These are phyloP conservation scores for Ophiostoma montium DNA, from an alignment of 2,329 filamentous ascomycete genomes.

Conservation along the genomic window DNA sequence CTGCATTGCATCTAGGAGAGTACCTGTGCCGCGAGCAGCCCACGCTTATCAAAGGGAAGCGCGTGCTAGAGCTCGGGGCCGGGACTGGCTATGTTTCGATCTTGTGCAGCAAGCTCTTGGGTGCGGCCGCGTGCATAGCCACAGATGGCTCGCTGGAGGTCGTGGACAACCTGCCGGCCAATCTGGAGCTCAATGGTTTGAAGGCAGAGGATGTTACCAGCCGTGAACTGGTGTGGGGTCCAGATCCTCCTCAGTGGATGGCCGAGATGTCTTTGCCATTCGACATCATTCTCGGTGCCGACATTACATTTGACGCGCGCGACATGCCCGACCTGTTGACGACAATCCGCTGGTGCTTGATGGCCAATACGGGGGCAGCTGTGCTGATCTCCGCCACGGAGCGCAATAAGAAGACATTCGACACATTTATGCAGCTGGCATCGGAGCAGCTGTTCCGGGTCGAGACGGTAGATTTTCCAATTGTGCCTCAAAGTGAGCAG, in stretches of 20 bases:
- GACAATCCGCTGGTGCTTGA: constrained; percentile 32
- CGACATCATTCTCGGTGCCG: constrained; percentile 59
- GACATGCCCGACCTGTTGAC: constrained; percentile 49
- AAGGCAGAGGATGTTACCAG: constrained; percentile 28
- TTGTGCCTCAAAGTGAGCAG: constrained; percentile 29
- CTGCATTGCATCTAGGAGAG: constrained; percentile 56
- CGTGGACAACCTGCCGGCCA: constrained; percentile 51
- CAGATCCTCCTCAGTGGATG: neutral
- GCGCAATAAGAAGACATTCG: constrained; percentile 55
- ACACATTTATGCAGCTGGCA: constrained; percentile 45
- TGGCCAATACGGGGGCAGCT: constrained; percentile 37
- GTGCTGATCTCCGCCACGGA: constrained; percentile 58
- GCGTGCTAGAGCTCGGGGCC: constrained; percentile 57
- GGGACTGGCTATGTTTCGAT: constrained; percentile 67
- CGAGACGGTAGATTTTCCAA: constrained; percentile 27
- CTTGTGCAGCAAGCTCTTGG: constrained; percentile 54
- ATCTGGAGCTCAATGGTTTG: constrained; percentile 53
- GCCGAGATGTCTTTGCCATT: constrained; percentile 17
- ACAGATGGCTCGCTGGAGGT: constrained; percentile 66
- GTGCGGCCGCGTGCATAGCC: constrained; percentile 43
- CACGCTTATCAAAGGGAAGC: constrained; percentile 34
- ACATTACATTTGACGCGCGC: constrained; percentile 61
- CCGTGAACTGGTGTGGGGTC: constrained; percentile 50
- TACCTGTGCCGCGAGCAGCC: constrained; percentile 42
- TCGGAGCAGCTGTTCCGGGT: constrained; percentile 29